Base-by-base conservation (phyloP, 73 alveolate genomes). In the Paramecium pentaurelia region DNA sequence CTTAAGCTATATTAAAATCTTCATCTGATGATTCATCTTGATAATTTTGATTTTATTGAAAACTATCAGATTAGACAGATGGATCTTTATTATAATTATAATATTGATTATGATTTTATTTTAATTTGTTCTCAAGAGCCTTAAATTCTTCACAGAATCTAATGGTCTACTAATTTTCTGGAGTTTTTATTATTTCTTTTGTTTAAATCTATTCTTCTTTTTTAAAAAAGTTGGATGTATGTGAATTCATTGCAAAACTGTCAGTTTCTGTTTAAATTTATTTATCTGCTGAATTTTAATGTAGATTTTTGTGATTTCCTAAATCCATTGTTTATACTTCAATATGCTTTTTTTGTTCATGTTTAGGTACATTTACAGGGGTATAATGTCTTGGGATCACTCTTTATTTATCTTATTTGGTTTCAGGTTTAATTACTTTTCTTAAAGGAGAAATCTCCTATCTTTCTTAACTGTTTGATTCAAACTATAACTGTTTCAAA, bases 401-500 rank as follows among this genome's bases (percentile, higher is more conserved):
- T 18, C 32, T 54, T 54, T 54, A 18, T 54, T 54, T 54, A 2
- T 18, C 70, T 16, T 54, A 22, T 18, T 54, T 54, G 0, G 32
- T n/a, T 54, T 54, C 70, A 4, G 70, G 70, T 54, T 54, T 54
- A 54, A 54, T 20, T 27, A 64, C 27, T 64, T 20, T 34, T 32
- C 84, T 64, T 32, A 64, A 32, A 14, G 47, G 84, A 28, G 84
- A 64, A 12, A 64, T 64, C 22, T 64, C 84, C 12, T 32, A 12
- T 64, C 49, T 64, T 64, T 64, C 84, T 34, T 64, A 64, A 64
- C 84, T 34, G 47, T n/a, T 42, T 75, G 38, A 40, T 45, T 42
- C 91, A 80, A 80, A 80, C 58, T 80, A 49, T 27, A 80, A 40
- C 14, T 80, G 16, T 80, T 80, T 80, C 58, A 80, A 49, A 80